phyloP scores from a whole-genome alignment of 768 basidiomycete species.

The Pleurotus citrinopileatus region DNA sequence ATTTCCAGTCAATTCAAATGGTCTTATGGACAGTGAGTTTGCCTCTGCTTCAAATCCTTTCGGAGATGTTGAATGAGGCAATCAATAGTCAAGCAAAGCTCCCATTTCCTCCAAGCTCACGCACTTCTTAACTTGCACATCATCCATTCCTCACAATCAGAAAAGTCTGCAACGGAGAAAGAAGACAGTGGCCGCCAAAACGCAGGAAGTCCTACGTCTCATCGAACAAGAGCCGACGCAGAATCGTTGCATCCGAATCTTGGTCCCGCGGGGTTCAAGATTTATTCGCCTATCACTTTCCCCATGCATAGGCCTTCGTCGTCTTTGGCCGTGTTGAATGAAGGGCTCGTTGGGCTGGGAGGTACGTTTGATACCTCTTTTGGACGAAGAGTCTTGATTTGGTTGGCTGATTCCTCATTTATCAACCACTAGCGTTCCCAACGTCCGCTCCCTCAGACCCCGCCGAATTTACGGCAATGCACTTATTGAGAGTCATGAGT shows the following conservation, averaged over 20 bases:
- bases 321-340: conserved; percentile 2
- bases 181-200: conserved; percentile 28
- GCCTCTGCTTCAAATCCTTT: not conserved
- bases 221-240: conserved; percentile 18
- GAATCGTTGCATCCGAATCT: conserved; percentile 58
- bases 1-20: conserved; percentile 64
- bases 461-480: conserved; percentile 74
- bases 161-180: conserved; percentile 22
- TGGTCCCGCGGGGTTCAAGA: conserved; percentile 61
- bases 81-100: conserved; percentile 66
- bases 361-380: not conserved
- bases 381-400: too few relatives aligned
- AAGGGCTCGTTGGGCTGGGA: conserved; percentile 1
- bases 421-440: conserved; percentile 22
- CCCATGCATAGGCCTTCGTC: conserved; percentile 13
- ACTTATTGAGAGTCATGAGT: conserved; percentile 79
- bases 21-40: conserved; percentile 63
- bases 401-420: not conserved
- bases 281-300: conserved; percentile 47
- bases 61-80: conserved; percentile 4
- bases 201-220: conserved; percentile 28
- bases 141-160: conserved; percentile 73
- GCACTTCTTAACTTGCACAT: conserved; percentile 83
- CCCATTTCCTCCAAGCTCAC: conserved; percentile 85
- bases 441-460: conserved; percentile 45